These are phyloP conservation scores for Kodamaea anthophila DNA, from an alignment of 1,139 yeast species.

Conservation along the genomic window DNA sequence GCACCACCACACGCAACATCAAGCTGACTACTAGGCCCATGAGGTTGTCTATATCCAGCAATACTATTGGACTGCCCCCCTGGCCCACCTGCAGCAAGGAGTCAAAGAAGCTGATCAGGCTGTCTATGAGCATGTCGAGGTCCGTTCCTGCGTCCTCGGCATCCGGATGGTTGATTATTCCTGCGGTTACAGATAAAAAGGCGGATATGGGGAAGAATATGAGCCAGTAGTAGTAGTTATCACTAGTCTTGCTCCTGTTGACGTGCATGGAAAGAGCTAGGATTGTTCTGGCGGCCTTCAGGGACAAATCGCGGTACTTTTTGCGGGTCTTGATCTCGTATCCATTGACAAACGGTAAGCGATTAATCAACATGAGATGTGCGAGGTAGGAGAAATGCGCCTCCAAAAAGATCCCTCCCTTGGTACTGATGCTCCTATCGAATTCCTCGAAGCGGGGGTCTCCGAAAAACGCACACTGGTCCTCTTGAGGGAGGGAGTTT, in stretches of 20 bases:
- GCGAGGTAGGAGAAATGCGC: slow-evolving; percentile 26
- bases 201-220: slow-evolving; percentile 31
- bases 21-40: slow-evolving; percentile 18
- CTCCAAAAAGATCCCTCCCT: slow-evolving; percentile 15
- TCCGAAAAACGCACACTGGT: slow-evolving; percentile 11
- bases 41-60: slow-evolving; percentile 20
- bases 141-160: slow-evolving; percentile 24
- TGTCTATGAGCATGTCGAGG: slow-evolving; percentile 24
- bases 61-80: slow-evolving; percentile 11
- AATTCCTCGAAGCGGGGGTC: slow-evolving; percentile 12
- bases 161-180: slow-evolving; percentile 28
- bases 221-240: slow-evolving; percentile 29
- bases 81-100: no score
- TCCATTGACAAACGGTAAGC: slow-evolving; percentile 24
- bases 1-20: slow-evolving; percentile 20
- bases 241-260: slow-evolving; percentile 15
- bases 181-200: slow-evolving; percentile 25
- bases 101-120: slow-evolving; percentile 21
- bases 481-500: slow-evolving; percentile 8
- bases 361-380: slow-evolving; percentile 32
- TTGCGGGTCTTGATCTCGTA: slow-evolving; percentile 4
- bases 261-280: slow-evolving; percentile 20
- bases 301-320: slow-evolving; percentile 20
- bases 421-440: slow-evolving; percentile 1
- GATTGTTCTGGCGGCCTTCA: slow-evolving; percentile 33